phyloP scores from a whole-genome alignment of 345 rosid species.

The Chamaenerion angustifolium region DNA sequence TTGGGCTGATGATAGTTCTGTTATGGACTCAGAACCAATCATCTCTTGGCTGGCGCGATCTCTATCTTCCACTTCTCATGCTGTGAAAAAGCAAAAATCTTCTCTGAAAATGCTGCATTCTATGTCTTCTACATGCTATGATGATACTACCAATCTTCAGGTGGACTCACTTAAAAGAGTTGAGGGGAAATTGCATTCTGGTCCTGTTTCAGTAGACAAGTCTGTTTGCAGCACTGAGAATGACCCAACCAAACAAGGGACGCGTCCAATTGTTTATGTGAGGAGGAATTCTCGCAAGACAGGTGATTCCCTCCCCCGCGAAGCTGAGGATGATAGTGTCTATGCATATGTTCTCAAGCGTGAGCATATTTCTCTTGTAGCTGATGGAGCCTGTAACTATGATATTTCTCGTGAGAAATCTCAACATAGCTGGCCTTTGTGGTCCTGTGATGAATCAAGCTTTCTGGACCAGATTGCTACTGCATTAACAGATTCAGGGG shows the following conservation, averaged over 20 bases:
- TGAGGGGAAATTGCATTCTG: conserved; percentile 14
- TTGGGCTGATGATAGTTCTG: conserved; percentile 36
- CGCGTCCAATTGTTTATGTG: conserved; percentile 59
- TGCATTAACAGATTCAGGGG: conserved; percentile 19
- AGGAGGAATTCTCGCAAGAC: conserved; percentile 59
- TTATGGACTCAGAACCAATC: conserved; percentile 79
- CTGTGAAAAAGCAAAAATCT: conserved; percentile 37
- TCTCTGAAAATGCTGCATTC: conserved; percentile 13
- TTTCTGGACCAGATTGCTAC: conserved; percentile 12
- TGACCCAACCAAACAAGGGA: conserved; percentile 21
- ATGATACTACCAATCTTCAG: conserved; percentile 15
- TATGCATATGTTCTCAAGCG: conserved; percentile 8
- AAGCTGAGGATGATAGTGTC: conserved; percentile 11
- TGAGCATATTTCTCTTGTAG: conserved; percentile 12
- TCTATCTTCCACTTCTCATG: conserved; percentile 42
- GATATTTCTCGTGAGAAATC: conserved; percentile 2
- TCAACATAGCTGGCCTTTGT: conserved; percentile 20
- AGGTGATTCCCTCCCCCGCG: conserved; percentile 8
- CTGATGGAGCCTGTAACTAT: conserved; percentile 5
- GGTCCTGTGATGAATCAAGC: conserved; percentile 16
- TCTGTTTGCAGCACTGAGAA: conserved; percentile 19
- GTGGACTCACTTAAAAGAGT: conserved; percentile 16
- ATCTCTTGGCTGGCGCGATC: conserved; percentile 84
- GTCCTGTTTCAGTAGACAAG: conserved; percentile 21
- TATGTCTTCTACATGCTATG: conserved; percentile 9